Evolutionary conservation across 2,329 filamentous ascomycete genomes (phyloP), one percentile per base, ranked within the genome.

Genomic region (Epichloe uncinata): DNA sequence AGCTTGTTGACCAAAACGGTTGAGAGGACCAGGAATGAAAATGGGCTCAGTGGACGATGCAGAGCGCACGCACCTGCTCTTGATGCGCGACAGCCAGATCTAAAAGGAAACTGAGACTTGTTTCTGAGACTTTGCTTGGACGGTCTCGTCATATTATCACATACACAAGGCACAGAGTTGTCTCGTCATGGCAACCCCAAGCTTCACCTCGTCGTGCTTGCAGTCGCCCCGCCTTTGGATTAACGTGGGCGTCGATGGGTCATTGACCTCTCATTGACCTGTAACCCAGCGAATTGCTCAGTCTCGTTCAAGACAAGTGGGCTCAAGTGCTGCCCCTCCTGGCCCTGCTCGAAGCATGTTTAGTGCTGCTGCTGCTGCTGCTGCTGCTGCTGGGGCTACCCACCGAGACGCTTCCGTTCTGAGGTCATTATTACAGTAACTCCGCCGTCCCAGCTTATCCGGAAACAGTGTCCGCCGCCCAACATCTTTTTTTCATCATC

Each of bases 371-470:
- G 44, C 36, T 42, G 40, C 16, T 26, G 26, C 26, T 41, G n/a
- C n/a, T n/a, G 38, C 38, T 41, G 15, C 38, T 41, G 35, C 26
- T 26, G 44, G 44, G 33, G 12, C 38, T 16, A 37, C 35, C 37
- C 33, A 26, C 41, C 18, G 41, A 44, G 40, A 43, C 45, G 18
- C 34, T 30, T 22, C 45, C 44, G 40, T 44, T 48, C 49, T 45
- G 49, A 48, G 49, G 53, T 49, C 53, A 55, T 55, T 50, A 52
- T 41, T 30, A 30, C 26, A 30, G 26, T 55, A 52, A 51, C 44
- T 47, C 53, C 48, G 34, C 53, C 48, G 34, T 52, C 48, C 50
- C 54, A 54, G 52, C 52, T 52, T 50, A 50, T 54, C 50, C 49
- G 53, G 46, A 33, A 36, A 18, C 51, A 40, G 43, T 42, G 40